These are phyloP conservation scores for Cryphonectria naterciae DNA, from an alignment of 2,329 filamentous ascomycete genomes.

Conservation along the genomic window DNA sequence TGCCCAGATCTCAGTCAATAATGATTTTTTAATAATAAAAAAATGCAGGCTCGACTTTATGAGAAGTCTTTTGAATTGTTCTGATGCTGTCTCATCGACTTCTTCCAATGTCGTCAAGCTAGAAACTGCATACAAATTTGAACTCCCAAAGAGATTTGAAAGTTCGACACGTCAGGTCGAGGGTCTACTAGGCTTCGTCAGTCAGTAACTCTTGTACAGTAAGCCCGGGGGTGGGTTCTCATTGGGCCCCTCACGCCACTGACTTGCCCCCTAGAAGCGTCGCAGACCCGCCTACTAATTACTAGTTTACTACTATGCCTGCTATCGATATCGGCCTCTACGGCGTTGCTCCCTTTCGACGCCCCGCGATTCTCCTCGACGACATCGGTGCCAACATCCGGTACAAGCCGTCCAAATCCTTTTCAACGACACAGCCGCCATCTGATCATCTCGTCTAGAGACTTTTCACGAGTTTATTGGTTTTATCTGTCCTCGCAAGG, in stretches of 20 bases:
- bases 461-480: neutral
- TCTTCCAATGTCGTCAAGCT: neutral
- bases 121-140: neutral
- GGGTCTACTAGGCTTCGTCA: neutral
- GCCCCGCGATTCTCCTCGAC: slow-evolving; percentile 15
- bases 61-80: neutral
- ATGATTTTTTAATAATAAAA: neutral
- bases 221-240: neutral
- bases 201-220: neutral
- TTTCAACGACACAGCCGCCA: neutral
- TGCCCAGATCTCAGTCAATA: neutral
- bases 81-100: neutral
- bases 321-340: slow-evolving; percentile 8
- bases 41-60: neutral
- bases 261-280: neutral
- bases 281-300: neutral
- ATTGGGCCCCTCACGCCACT: slow-evolving; percentile 1
- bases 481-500: neutral
- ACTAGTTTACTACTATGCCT: neutral
- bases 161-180: neutral
- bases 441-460: neutral
- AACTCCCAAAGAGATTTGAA: neutral
- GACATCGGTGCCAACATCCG: neutral
- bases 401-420: slow-evolving; percentile 4
- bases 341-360: slow-evolving; percentile 3